Conservation (phyloP, 345 rosid genomes). For the Eucalyptus curtisii region DNA sequence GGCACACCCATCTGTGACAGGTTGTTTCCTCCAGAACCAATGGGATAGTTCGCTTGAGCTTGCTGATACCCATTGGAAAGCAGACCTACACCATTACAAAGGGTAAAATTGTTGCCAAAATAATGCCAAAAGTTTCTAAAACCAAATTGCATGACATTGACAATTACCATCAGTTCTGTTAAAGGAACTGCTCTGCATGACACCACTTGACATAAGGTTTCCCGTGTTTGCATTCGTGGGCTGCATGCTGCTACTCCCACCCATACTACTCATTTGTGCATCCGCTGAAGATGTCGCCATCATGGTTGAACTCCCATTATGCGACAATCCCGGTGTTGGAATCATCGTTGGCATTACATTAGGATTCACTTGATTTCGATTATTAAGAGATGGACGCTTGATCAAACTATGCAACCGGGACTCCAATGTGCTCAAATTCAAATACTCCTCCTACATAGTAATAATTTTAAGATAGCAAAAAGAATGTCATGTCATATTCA, state of each 20-base stretch:
- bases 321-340: slow-evolving; percentile 87
- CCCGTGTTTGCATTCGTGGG: slow-evolving; percentile 36
- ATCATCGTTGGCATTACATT: slow-evolving; percentile 71
- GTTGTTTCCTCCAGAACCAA: slow-evolving; percentile 57
- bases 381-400: slow-evolving; percentile 17
- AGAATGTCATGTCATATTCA: neutral
- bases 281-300: slow-evolving; percentile 51
- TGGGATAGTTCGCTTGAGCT: slow-evolving; percentile 43
- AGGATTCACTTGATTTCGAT: slow-evolving; percentile 42
- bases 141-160: neutral
- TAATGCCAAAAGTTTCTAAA: neutral
- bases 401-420: slow-evolving; percentile 40
- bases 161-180: slow-evolving; percentile 34
- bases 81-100: slow-evolving; percentile 32
- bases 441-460: slow-evolving; percentile 62
- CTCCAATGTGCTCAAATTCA: slow-evolving; percentile 62
- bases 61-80: slow-evolving; percentile 63
- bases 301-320: slow-evolving; percentile 35
- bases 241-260: slow-evolving; percentile 36
- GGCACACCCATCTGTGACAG: slow-evolving; percentile 53
- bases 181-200: slow-evolving; percentile 39
- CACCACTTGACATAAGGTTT: slow-evolving; percentile 33
- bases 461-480: neutral
- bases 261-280: slow-evolving; percentile 31
- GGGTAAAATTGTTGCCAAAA: neutral